A percentile compares a stretch with the other conserved stretches of the same genome.
These are phyloP conservation scores for Gyromitra esculenta DNA, from an alignment of 2,329 filamentous ascomycete genomes.

Conservation along the genomic window DNA sequence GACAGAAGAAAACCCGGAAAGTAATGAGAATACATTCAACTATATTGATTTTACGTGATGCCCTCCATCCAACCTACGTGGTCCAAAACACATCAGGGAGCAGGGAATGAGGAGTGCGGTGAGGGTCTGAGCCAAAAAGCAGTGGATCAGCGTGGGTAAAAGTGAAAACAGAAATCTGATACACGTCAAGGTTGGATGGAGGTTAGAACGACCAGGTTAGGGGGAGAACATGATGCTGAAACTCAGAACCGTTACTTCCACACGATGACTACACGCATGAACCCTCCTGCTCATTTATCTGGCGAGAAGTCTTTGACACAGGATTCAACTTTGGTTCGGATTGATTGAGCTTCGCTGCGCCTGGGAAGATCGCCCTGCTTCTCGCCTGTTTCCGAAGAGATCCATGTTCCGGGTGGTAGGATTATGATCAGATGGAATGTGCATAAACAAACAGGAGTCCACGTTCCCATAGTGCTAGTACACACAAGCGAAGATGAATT, in stretches of 20 bases:
- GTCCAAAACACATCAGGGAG: slow-evolving; percentile 29
- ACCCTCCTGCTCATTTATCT: slow-evolving; percentile 37
- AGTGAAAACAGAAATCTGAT: slow-evolving; percentile 19
- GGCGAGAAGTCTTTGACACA: slow-evolving; percentile 20
- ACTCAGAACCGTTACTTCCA: slow-evolving; percentile 15
- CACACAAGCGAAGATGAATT: slow-evolving; percentile 9
- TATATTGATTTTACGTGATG: slow-evolving; percentile 28
- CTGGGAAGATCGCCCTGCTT: not conserved
- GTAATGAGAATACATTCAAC: slow-evolving; percentile 32
- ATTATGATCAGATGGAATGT: not conserved
- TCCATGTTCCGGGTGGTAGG: slow-evolving; percentile 15
- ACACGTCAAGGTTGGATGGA: slow-evolving; percentile 33
- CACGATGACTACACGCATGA: slow-evolving; percentile 21
- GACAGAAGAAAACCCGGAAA: slow-evolving; percentile 7
- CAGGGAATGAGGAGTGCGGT: slow-evolving; percentile 20
- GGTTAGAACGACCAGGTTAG: slow-evolving; percentile 22
- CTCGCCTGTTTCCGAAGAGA: slow-evolving; percentile 9
- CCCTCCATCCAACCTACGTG: slow-evolving; percentile 5
- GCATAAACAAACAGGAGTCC: slow-evolving; percentile 12
- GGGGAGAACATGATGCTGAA: slow-evolving; percentile 30
- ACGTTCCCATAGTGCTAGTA: not conserved
- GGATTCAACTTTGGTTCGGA: slow-evolving; percentile 32
- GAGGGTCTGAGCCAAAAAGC: slow-evolving; percentile 5
- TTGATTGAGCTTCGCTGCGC: slow-evolving; percentile 24
- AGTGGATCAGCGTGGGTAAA: slow-evolving; percentile 1